Base-by-base conservation (phyloP, 257 asterid genomes). In the Salvia hispanica region DNA sequence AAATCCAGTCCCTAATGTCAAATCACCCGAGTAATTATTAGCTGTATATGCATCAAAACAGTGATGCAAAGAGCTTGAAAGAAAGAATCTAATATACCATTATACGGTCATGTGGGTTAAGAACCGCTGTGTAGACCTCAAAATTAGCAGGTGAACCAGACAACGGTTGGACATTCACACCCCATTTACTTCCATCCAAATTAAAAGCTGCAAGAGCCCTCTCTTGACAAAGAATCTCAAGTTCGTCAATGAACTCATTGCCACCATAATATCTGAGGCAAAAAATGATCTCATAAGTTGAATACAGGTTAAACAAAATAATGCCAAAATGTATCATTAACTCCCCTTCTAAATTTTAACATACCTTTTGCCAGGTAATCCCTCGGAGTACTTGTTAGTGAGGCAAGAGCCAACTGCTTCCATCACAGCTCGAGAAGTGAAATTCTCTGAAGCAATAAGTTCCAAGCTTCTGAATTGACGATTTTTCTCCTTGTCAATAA, bases 331-430 rank as follows among this genome's bases (percentile, higher is more conserved):
- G 15, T 6, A 50, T 25, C 31, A 7, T 7, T 7, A 33, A 54
- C 9, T 42, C 5, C 39, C 28, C 70, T 37, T 58, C 39, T 34
- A 5, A 34, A 5, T 34, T 36, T 21, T 13, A 15, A 21, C 61
- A 16, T 28, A 72, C 96, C 99, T 86, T 84, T 90, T 93, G 16
- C 96, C 96, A 51, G 99, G 97, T 53, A 93, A 82, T 60, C 99
- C 99, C 80, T 90, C 97, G 3, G 99, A 90, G 65, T 93, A 93
- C 62, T 93, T 93, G 72, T 93, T 93, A 47, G 99, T 90, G 72
- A 93, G 88, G 86, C 97, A 90, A 72, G 99, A 93, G 76, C 99
- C 99, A 73, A 93, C 99, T 12, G 95, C 99, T 81, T 93, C 97
- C 99, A 93, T 93, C 77, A 93, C 99, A 50, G 99, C 97, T 62